Base-by-base conservation (phyloP, 2,329 filamentous ascomycete genomes). In the Orbilia blumenaviensis region DNA sequence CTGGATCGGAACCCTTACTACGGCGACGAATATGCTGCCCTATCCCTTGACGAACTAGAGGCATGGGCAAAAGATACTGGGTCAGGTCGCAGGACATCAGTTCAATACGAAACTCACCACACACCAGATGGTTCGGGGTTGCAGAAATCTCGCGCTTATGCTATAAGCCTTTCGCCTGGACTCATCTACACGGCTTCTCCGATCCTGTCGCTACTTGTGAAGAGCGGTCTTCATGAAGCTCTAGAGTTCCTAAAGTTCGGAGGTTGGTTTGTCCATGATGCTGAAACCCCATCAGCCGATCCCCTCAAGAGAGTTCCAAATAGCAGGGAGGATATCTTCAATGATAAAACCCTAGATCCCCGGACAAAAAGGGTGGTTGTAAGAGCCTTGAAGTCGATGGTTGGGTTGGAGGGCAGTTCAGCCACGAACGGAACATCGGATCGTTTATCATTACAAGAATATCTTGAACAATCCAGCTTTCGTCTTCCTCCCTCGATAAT, bases 231-330 rank as follows among this genome's bases (percentile, higher is more conserved):
- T 10, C 94, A 94, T 81, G 89, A 90, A 21, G 94, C 97, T 84
- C 87, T 99, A 52, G 94, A 98, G 81, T 98, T 98, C 80, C 88
- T 95, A 77, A 93, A 94, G 27, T 92, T 98, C 25, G 94, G 94
- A 25, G 94, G 92, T 68, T 98, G 94, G 88, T 97, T 91, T 87
- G 89, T 97, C 66, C 90, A 90, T 81, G 67, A 66, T 29, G 77
- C 74, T 8, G 80, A 79, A 18, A 78, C 79, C 12, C 78, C 80
- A 14, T 56, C 81, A 38, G 80, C 79, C 42, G 80, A 83, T 10
- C 80, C 79, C 7, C 84, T 97, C 36, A 85, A 87, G 61, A 91
- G 91, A 69, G 91, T 98, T 60, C 94, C 95, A 0, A 94, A 92
- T 78, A 94, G 92, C 27, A 89, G 94, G 78, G 94, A 99, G 84